Evolutionary conservation across 352 stramenopile species (phyloP), one percentile per base, ranked within the genome.

Genomic region (Ophiocytium majus): DNA sequence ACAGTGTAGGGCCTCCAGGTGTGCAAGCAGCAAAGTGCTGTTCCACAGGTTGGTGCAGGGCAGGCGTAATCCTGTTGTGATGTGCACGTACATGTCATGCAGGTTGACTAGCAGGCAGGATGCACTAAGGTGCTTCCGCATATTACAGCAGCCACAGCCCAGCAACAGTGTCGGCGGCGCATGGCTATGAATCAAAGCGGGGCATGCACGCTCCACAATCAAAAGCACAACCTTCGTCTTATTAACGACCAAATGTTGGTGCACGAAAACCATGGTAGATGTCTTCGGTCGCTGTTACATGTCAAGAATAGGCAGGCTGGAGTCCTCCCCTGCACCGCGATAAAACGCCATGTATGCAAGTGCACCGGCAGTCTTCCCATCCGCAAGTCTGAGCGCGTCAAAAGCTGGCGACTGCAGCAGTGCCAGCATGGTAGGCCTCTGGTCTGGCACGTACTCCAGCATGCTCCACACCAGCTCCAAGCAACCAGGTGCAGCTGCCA

Each of bases 401-500:
- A 89, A 89, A 1, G 81, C 78, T 31, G 85, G 49, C 31, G 81
- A 87, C n/a, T 19, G 84, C 80, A 89, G 32, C 5, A 86, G 79
- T 43, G 82, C 33, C 33, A 85, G 78, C 85, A 89, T 89, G 66
- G 82, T 87, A 19, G 85, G 85, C 32, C 85, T 79, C 23, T 37
- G 28, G 10, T 76, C 66, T 23, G 85, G 85, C 32, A 83, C 31
- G 64, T 85, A 89, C 64, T 82, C 80, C 17, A 86, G 82, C 82
- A 89, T 86, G 36, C 50, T 74, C 19, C 17, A 35, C 1, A 89
- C 34, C 23, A 88, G 64, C n/a, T 84, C 79, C n/a, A 78, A 74
- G 34, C 63, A 75, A 0, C 85, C 85, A 0, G 85, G 82, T 0
- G 89, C 0, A 32, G 37, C 35, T 9, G 78, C 37, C 50, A 89